Evolutionary conservation across 495 filamentous ascomycete species (phyloP), one percentile per base, ranked within the genome.

Genomic region (Bombardia bombarda): DNA sequence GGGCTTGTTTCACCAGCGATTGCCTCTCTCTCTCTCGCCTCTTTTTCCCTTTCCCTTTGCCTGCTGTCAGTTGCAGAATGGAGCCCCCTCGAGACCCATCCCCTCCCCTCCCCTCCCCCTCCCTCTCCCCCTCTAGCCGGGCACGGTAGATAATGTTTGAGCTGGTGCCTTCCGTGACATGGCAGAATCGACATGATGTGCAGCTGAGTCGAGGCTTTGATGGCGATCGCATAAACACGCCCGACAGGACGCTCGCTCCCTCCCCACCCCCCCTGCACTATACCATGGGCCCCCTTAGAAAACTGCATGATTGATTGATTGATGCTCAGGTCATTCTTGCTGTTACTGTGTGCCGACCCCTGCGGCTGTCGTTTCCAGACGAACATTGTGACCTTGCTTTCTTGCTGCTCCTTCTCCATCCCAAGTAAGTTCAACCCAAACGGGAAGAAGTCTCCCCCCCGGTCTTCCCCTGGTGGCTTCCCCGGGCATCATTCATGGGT

Each of bases 101-200:
- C 25, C 25, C 25, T 28, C 12, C 25, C 25, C 6, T 28, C 25
- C 7, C 12, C 6, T 7, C 25, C 25, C 12, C 25, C 12, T 28
- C 25, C 6, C n/a, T n/a, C n/a, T n/a, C n/a, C n/a, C 26, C 26
- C 7, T 13, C 26, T 13, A 7, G 32, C 9, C 32, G 8, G 32
- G 14, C 32, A 33, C 16, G 32, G 8, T 14, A 12, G 26, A 30
- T 13, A 13, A 30, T 7, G 7, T 7, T 7, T 7, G 32, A 33
- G 32, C 8, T 17, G 5, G 9, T 14, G 6, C 6, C 8, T 7
- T 7, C 32, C 32, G 16, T 33, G 9, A 33, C 22, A 30, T n/a
- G n/a, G n/a, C n/a, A n/a, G n/a, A n/a, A n/a, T n/a, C n/a, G n/a
- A 14, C 36, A 19, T 38, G 36, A 38, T 38, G 36, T 38, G 36